These are phyloP conservation scores for Backusella luteola DNA, from an alignment of 192 early-diverging fungal genomes.

Conservation along the genomic window DNA sequence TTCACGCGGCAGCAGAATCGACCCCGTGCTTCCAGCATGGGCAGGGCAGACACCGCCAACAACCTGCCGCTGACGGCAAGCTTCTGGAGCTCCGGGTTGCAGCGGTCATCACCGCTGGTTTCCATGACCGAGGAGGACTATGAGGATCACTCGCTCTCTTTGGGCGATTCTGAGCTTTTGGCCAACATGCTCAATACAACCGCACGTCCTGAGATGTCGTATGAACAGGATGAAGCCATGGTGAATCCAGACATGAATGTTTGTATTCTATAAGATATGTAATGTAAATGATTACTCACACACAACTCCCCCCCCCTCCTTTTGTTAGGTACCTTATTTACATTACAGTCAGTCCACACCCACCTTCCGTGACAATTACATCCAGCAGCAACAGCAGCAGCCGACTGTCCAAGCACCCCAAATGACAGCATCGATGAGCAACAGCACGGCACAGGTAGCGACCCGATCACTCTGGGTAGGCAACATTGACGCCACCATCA, in stretches of 20 bases:
- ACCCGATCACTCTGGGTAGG: constrained; percentile 94
- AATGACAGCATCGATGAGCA: not conserved
- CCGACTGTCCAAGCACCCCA: not conserved
- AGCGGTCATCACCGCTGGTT: constrained; percentile 1
- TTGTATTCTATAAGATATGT: not conserved
- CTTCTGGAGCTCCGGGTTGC: not conserved
- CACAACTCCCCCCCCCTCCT: too few species aligned
- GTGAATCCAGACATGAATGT: not conserved
- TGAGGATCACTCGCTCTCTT: not conserved
- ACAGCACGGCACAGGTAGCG: constrained; percentile 49
- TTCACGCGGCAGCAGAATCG: not conserved
- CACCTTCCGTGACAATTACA: not conserved
- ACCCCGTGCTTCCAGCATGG: constrained; percentile 7
- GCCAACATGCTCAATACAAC: constrained; percentile 17
- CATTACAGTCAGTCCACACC: not conserved
- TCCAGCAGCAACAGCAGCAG: not conserved
- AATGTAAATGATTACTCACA: not conserved
- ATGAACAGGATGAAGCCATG: not conserved
- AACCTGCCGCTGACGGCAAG: not conserved
- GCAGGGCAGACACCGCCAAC: not conserved
- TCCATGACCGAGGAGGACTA: constrained; percentile 2
- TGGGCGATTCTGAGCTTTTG: constrained; percentile 23
- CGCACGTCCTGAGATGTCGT: not conserved
- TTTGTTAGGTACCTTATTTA: not conserved
- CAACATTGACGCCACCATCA: constrained; percentile 80